These are phyloP conservation scores for Ajuga chamaepitys DNA, from an alignment of 257 asterid species.

Conservation along the genomic window DNA sequence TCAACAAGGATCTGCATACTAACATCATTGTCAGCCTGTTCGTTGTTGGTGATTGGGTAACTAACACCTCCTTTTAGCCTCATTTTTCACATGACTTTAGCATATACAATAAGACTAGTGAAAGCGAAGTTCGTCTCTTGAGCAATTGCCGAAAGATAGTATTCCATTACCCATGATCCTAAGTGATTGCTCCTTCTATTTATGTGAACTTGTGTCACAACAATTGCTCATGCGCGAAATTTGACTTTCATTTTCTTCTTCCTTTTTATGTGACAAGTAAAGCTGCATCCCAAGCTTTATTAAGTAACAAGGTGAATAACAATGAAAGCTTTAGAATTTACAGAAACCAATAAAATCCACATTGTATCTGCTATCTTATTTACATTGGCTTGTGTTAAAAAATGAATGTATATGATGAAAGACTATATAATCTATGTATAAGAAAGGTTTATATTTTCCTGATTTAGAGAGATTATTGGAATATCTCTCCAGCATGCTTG, in stretches of 20 bases:
- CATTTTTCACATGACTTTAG: neutral
- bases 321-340: neutral
- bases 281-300: neutral
- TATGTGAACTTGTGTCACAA: neutral
- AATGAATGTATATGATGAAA: neutral
- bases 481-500: neutral
- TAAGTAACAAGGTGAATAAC: neutral
- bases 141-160: neutral
- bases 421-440: neutral
- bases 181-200: neutral
- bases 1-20: slow-evolving; percentile 63
- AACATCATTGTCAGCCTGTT: slow-evolving; percentile 65
- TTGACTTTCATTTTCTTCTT: neutral
- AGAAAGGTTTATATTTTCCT: neutral
- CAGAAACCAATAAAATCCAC: neutral
- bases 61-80: slow-evolving; percentile 12
- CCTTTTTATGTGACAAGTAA: neutral
- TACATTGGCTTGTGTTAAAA: neutral
- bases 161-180: neutral
- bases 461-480: neutral
- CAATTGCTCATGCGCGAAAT: neutral
- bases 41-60: slow-evolving; percentile 94
- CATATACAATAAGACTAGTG: neutral
- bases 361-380: neutral
- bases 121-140: neutral